Evolutionary conservation across 305 asterid genomes (phyloP), one percentile per base, ranked within the genome.

Genomic region (Petunia hybrid): DNA sequence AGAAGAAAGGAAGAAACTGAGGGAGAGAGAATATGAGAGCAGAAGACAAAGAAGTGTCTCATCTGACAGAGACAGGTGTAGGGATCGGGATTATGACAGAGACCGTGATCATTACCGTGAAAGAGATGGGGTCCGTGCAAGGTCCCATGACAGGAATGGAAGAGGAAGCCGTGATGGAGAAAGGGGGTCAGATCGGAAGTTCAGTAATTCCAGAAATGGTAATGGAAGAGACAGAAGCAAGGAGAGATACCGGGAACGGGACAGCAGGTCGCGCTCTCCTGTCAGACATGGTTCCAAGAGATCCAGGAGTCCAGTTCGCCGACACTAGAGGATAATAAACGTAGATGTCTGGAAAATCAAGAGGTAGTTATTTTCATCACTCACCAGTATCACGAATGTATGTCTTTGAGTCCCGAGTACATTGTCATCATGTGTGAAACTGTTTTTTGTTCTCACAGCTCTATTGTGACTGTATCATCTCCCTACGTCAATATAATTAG

Each of bases 401-500:
- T 87, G 89, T 84, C 85, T 90, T 86, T 88, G 91, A 84, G 91
- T 82, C 91, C 83, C 82, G 76, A 84, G 85, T 85, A 87, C 78
- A 82, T 86, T 81, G 87, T 87, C 87, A 84, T 85, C 88, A 84
- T 86, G 93, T 87, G 97, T 93, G 88, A 89, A 92, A 85, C 85
- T 92, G 91, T 87, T 89, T 89, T 89, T 91, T 94, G 91, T 90
- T 89, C 95, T 92, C 93, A 94, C 98, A 95, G 99, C 94, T 87
- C 90, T 91, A 74, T 87, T 91, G 92, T 89, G 92, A 91, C 91
- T 87, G 31, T 89, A 84, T 84, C 92, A 81, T 88, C 95, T 87
- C 89, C 85, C 89, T 92, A 84, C 98, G 86, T 87, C 93, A 81
- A 84, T 91, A 88, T 91, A 82, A 80, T 88, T 87, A 88, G 86